phyloP scores from a whole-genome alignment of 2,329 filamentous ascomycete genomes.

The Aspergillus novoparasiticus region DNA sequence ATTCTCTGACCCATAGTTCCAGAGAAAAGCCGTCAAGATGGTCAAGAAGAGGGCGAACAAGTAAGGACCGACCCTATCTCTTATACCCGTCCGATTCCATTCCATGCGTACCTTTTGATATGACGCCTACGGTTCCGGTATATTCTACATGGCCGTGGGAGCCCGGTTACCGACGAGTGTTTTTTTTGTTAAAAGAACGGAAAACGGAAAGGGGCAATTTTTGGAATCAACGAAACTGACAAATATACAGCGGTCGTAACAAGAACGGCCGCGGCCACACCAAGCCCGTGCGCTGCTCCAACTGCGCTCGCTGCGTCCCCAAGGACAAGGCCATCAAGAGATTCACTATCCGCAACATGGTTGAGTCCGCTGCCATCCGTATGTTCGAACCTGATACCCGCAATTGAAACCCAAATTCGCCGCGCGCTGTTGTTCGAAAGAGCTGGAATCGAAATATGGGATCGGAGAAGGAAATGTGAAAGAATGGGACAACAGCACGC shows the following conservation, averaged over 20 bases:
- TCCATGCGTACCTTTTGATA: constrained; percentile 22
- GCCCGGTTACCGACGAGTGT: constrained; percentile 2
- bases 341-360: constrained; percentile 99
- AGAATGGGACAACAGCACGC: background rate
- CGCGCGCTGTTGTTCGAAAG: constrained; percentile 19
- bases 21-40: constrained; percentile 62
- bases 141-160: constrained; percentile 2
- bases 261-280: constrained; percentile 99
- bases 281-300: constrained; percentile 96
- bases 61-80: constrained; percentile 51
- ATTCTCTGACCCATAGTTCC: constrained; percentile 34
- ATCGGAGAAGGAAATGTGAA: background rate
- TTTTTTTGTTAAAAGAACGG: background rate
- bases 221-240: constrained; percentile 15
- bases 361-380: constrained; percentile 99
- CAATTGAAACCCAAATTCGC: constrained; percentile 15
- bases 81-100: constrained; percentile 29
- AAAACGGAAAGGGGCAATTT: constrained; percentile 34
- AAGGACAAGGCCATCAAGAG: constrained; percentile 99
- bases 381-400: constrained; percentile 54
- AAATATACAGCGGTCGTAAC: constrained; percentile 80
- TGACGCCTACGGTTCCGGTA: constrained; percentile 4
- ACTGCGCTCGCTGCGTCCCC: constrained; percentile 87
- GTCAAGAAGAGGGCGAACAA: constrained; percentile 77
- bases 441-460: constrained; percentile 14